Conservation (phyloP, 2,329 filamentous ascomycete genomes). For the Microcyclosporella mali region DNA sequence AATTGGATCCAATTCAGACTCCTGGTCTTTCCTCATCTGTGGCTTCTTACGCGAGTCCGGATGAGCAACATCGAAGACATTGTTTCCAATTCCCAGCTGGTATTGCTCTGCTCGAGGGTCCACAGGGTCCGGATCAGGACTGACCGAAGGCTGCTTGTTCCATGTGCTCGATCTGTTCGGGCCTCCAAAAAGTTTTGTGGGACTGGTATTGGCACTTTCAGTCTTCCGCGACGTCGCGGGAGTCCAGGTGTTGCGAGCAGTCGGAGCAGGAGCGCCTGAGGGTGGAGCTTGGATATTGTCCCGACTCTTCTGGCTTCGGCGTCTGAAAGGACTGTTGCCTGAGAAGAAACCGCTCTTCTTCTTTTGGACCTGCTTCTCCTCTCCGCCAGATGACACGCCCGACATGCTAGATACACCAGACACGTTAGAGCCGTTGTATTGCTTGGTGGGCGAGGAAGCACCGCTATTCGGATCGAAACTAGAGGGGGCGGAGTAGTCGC, state of each 20-base stretch:
- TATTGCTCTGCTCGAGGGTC: constrained; percentile 90
- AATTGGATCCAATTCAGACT: constrained; percentile 71
- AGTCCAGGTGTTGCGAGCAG: constrained; percentile 49
- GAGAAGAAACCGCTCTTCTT: constrained; percentile 84
- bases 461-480: constrained; percentile 74
- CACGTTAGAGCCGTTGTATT: constrained; percentile 33
- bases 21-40: constrained; percentile 25
- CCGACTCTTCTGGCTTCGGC: constrained; percentile 72
- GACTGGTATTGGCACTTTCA: constrained; percentile 38
- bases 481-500: constrained; percentile 83
- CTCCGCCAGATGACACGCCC: constrained; percentile 37
- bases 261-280: constrained; percentile 33
- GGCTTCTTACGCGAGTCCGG: constrained; percentile 52
- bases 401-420: constrained; percentile 24
- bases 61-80: constrained; percentile 86
- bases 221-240: constrained; percentile 35
- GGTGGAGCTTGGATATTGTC: constrained; percentile 53
- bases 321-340: constrained; percentile 83
- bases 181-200: constrained; percentile 34
- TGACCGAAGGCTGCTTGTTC: constrained; percentile 32
- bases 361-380: constrained; percentile 63
- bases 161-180: constrained; percentile 26
- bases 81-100: constrained; percentile 89
- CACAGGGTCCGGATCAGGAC: constrained; percentile 57
- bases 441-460: constrained; percentile 67